Conservation (phyloP, 441 rosid species). For the Omphalea diandra region DNA sequence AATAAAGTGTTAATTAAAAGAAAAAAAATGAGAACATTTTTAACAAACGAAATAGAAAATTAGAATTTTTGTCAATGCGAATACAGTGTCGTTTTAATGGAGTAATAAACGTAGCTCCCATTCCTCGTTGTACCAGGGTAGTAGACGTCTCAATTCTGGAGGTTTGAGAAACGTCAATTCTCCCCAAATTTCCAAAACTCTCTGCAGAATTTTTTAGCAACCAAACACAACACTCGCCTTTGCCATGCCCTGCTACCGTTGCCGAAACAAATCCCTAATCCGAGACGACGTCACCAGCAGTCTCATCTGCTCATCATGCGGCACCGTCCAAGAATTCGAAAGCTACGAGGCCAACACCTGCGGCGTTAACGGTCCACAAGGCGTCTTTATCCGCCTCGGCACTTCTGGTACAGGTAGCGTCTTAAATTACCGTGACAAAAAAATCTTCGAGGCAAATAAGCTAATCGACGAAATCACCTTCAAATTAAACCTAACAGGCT, state of each 20-base stretch:
- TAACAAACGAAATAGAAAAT: too few relatives aligned
- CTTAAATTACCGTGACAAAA: conserved; percentile 56
- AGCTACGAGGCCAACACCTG: conserved; percentile 48
- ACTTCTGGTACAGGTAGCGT: conserved; percentile 53
- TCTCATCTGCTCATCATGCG: conserved; percentile 48
- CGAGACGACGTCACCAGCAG: conserved; percentile 50
- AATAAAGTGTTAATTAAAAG: too few relatives aligned
- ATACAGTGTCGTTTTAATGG: too few relatives aligned
- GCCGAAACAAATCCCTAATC: conserved; percentile 39
- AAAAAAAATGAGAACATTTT: too few relatives aligned
- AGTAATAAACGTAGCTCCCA: too few relatives aligned
- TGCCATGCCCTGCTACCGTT: conserved; percentile 49
- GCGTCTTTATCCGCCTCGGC: conserved; percentile 55
- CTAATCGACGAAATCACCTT: conserved; percentile 41
- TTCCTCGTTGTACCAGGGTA: too few relatives aligned
- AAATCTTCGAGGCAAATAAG: conserved; percentile 57
- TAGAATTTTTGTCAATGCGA: too few relatives aligned
- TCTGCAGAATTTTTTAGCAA: neutral
- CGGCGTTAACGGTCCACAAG: conserved; percentile 53
- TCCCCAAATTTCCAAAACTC: neutral
- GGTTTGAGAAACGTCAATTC: too few relatives aligned
- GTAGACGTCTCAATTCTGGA: too few relatives aligned
- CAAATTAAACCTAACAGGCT: conserved; percentile 32
- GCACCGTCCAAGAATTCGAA: conserved; percentile 40
- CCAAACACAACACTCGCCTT: neutral